phyloP scores from a whole-genome alignment of 1,139 yeast genomes.

The Groenewaldozyma auringiensis region DNA sequence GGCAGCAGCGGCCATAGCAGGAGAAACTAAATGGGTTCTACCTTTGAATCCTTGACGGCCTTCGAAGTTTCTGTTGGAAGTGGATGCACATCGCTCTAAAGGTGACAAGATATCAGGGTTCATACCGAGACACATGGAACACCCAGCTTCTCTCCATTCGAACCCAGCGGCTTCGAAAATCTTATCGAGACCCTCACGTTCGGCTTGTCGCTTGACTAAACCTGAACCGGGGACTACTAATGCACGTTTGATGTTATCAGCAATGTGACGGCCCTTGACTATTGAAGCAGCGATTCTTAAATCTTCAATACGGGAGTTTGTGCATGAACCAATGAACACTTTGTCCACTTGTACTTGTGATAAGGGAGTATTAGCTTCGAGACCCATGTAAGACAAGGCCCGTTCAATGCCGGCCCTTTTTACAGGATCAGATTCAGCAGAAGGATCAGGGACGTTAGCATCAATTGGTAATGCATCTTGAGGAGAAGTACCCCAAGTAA shows the following conservation, averaged over 20 bases:
- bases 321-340: slow-evolving; percentile 96
- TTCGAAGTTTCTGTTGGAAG: slow-evolving; percentile 96
- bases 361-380: slow-evolving; percentile 74
- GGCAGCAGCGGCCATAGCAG: slow-evolving; percentile 99
- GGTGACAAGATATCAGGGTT: slow-evolving; percentile 95
- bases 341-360: slow-evolving; percentile 71
- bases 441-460: slow-evolving; percentile 84
- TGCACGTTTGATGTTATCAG: slow-evolving; percentile 70
- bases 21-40: slow-evolving; percentile 97
- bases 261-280: slow-evolving; percentile 84
- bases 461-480: slow-evolving; percentile 96
- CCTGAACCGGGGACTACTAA: slow-evolving; percentile 98
- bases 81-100: slow-evolving; percentile 95
- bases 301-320: slow-evolving; percentile 96
- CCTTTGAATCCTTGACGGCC: slow-evolving; percentile 98
- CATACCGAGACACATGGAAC: slow-evolving; percentile 99
- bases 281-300: slow-evolving; percentile 91
- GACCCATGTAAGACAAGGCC: slow-evolving; percentile 87
- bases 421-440: slow-evolving; percentile 60
- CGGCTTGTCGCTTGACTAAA: slow-evolving; percentile 86
- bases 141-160: slow-evolving; percentile 99
- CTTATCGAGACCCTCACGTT: slow-evolving; percentile 87
- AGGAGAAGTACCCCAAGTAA: slow-evolving; percentile 99
- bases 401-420: slow-evolving; percentile 80
- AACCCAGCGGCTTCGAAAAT: slow-evolving; percentile 88